Base-by-base conservation (phyloP, 768 basidiomycete genomes). In the Phaeolepiota aurea region DNA sequence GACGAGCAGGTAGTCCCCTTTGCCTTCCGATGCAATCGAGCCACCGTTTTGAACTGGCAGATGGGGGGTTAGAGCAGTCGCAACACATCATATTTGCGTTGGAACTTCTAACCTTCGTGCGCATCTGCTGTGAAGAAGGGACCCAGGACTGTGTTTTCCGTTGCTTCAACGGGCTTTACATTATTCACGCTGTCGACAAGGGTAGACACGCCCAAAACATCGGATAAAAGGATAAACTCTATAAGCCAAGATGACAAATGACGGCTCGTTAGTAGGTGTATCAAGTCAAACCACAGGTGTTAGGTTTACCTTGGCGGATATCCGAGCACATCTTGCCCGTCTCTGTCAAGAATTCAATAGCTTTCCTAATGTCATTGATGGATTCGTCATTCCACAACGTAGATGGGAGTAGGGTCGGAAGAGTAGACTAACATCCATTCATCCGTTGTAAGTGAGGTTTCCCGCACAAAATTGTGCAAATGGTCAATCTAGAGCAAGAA, bases 171-270 rank as follows among this genome's bases (percentile, higher is more conserved):
- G 3, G 70, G 64, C 33, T 74, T 73, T 2, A 79, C 75, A 51
- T 86, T 80, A 61, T 88, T 88, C 38, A 87, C 56, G 18, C 73
- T 59, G 47, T 90, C 85, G 7, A 92, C 80, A 39, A 92, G 69
- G 1, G 82, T 68, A 0, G 87, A 89, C 2, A 86, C 74, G 3
- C 90, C 89, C 1, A 91, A 64, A 0, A 75, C 70, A 52, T 91
- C 89, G 1, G 86, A 88, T n/a, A 92, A 70, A 4, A 92, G 74
- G 50, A 92, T 88, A 56, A 85, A 85, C 54, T 92, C 88, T 68
- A 62, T 62, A 13, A 53, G 56, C 35, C 64, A 30, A 21, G 15
- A 20, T 28, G 13, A 20, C 4, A 16, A 10, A 4, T 9, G 15
- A 50, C 43, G 13, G 5, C 1, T n/a, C 10, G 31, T 21, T 38